Percentiles rank a stretch among this genome's conserved stretches.
Evolutionary conservation across 768 basidiomycete species (phyloP).

Genomic region (Lactarius sanguifluus): DNA sequence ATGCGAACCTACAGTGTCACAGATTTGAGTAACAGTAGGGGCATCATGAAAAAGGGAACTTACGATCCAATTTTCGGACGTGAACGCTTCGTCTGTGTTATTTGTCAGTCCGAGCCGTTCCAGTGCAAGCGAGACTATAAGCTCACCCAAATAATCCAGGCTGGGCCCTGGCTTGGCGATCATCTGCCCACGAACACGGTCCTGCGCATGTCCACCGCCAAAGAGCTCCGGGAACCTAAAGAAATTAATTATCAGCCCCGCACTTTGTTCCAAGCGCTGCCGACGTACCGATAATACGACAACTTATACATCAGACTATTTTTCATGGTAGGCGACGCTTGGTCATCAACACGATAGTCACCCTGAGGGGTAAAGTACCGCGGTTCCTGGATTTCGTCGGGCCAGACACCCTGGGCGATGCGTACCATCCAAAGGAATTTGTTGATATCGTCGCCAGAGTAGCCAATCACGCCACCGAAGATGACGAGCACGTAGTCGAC

Average conservation of each 20-base stretch:
- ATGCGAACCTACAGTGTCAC: conserved; percentile 68
- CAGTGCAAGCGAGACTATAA: conserved; percentile 1
- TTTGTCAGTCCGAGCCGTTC: conserved; percentile 6
- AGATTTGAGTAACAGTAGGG: neutral
- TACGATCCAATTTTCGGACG: conserved; percentile 99
- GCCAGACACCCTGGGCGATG: conserved; percentile 95
- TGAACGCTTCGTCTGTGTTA: conserved; percentile 88
- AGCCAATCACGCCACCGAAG: conserved; percentile 94
- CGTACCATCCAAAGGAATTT: conserved; percentile 99
- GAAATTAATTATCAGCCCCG: conserved; percentile 3
- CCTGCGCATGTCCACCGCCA: conserved; percentile 68
- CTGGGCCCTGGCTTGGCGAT: conserved; percentile 76
- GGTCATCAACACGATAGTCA: conserved; percentile 90
- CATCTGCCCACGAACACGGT: conserved; percentile 87
- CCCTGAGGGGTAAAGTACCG: conserved; percentile 92
- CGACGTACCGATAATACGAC: conserved; percentile 84
- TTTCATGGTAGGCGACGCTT: conserved; percentile 84
- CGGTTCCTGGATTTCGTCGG: conserved; percentile 94
- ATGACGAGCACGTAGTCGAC: conserved; percentile 97
- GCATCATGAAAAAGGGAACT: conserved; percentile 33
- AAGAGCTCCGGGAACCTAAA: conserved; percentile 83
- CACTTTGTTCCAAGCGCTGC: neutral
- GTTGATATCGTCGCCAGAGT: conserved; percentile 99
- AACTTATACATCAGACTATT: conserved; percentile 99
- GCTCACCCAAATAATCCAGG: conserved; percentile 84